Evolutionary conservation across 2,329 filamentous ascomycete genomes (phyloP).

Genomic region (Ascochyta fabae): DNA sequence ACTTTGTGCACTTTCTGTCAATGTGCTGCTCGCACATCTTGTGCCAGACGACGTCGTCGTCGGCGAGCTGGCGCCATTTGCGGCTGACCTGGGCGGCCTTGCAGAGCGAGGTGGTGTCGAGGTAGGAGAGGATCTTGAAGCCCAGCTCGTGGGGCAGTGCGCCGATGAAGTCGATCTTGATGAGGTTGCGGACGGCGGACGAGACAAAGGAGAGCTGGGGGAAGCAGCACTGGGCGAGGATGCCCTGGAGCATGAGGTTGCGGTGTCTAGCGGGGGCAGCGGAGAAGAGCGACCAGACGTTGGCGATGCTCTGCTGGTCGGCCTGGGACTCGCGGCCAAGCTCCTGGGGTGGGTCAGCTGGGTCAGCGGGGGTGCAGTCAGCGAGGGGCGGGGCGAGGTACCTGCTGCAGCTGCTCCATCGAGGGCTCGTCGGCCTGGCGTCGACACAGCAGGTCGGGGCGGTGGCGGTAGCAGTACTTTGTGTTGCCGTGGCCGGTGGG

Average conservation of each 20-base stretch:
- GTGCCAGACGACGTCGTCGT: conserved; percentile 97
- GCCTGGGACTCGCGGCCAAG: conserved; percentile 79
- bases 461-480: conserved; percentile 94
- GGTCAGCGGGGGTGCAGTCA: background rate
- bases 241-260: conserved; percentile 94
- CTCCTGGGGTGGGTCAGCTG: conserved; percentile 62
- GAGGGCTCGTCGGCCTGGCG: conserved; percentile 92
- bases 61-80: conserved; percentile 86
- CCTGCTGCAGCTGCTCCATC: conserved; percentile 92
- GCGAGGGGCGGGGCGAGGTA: conserved; percentile 49
- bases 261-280: conserved; percentile 92
- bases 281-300: conserved; percentile 97
- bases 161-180: conserved; percentile 95
- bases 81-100: conserved; percentile 94
- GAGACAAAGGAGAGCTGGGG: conserved; percentile 94
- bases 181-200: conserved; percentile 87
- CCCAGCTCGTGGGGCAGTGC: conserved; percentile 89
- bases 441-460: conserved; percentile 91
- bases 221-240: conserved; percentile 96
- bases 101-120: conserved; percentile 93
- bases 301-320: conserved; percentile 94
- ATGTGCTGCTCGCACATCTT: conserved; percentile 98
- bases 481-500: conserved; percentile 67
- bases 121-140: conserved; percentile 89
- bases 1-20: conserved; percentile 90